Evolutionary conservation across 805 yeast species (phyloP), one percentile per base, ranked within the genome.

Genomic region (Debaryomyces castellii): DNA sequence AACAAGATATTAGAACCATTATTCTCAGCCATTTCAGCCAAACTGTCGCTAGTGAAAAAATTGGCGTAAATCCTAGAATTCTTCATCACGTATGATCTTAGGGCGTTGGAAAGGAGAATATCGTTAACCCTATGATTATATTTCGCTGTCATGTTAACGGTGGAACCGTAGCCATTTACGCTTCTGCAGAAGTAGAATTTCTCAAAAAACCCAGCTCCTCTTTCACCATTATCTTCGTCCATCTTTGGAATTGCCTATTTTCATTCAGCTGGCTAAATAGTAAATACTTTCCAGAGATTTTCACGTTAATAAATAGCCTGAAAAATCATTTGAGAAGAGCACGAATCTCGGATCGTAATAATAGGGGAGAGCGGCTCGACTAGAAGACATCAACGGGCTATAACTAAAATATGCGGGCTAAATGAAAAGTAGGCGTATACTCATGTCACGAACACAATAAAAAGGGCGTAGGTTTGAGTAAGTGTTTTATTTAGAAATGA

Each of bases 131-230:
- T 33, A 1, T 39, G 25, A 32, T 52, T 53, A 48, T 58, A 61
- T 20, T 50, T 49, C 12, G 54, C 64, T 12, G 55, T 48, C 14
- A 66, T 45, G 35, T 55, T 56, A 45, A 62, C 61, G 46, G 62
- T 63, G 4, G 58, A 41, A 45, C 60, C 62, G 40, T 41, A 51
- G 2, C 48, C 47, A 30, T 49, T 51, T 5, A 50, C 47, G 27
- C 51, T 54, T 30, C 64, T 45, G 41, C 59, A 52, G 25, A 63
- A 47, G 44, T 60, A 56, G 39, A 50, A 52, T 24, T 52, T 47
- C 39, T 63, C 67, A 37, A 53, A 51, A 49, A 59, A 59, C 0
- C 52, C 55, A 2, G 62, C 59, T 28, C n/a, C 22, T 33, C 46
- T 42, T 18, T 35, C 24, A 5, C 24, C 24, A 2, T 35, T 20